Percentiles rank a stretch among this genome's conserved stretches.
phyloP scores from a whole-genome alignment of 2,329 filamentous ascomycete genomes.

The Hymenoscyphus albidus region DNA sequence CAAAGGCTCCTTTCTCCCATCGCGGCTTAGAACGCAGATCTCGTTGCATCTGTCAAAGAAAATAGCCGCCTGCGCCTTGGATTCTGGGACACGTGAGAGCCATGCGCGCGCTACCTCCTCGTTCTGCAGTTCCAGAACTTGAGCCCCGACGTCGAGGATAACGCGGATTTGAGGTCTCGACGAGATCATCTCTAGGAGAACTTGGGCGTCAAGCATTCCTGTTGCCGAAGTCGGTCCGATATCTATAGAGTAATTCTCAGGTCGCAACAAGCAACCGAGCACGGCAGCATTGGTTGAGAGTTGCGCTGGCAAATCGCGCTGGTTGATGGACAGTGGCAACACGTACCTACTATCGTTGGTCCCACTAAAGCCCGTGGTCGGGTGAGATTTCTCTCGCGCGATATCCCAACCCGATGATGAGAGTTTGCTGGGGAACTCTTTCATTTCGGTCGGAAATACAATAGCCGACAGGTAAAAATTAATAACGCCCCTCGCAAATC shows the following conservation, averaged over 20 bases:
- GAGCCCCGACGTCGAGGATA: conserved; percentile 61
- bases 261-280: conserved; percentile 51
- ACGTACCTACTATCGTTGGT: conserved; percentile 63
- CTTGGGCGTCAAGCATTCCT: conserved; percentile 44
- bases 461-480: conserved; percentile 61
- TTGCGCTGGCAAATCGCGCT: conserved; percentile 55
- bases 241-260: conserved; percentile 46
- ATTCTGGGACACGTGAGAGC: conserved; percentile 18
- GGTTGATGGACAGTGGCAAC: conserved; percentile 57
- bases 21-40: conserved; percentile 18
- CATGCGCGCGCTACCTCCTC: conserved; percentile 20
- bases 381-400: conserved; percentile 40
- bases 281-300: conserved; percentile 62
- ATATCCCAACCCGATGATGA: conserved; percentile 67
- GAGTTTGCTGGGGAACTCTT: conserved; percentile 60
- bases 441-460: conserved; percentile 64
- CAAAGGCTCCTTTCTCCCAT: conserved; percentile 20
- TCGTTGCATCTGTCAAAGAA: conserved; percentile 27
- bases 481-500: conserved; percentile 47
- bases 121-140: conserved; percentile 58
- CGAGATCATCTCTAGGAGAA: conserved; percentile 42
- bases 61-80: conserved; percentile 13
- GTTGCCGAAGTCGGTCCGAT: conserved; percentile 36
- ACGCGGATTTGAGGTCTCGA: conserved; percentile 44
- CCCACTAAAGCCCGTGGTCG: conserved; percentile 66